Evolutionary conservation across 2,329 filamentous ascomycete species (phyloP), one percentile per base, ranked within the genome.

Genomic region (Mariannaea sp.): DNA sequence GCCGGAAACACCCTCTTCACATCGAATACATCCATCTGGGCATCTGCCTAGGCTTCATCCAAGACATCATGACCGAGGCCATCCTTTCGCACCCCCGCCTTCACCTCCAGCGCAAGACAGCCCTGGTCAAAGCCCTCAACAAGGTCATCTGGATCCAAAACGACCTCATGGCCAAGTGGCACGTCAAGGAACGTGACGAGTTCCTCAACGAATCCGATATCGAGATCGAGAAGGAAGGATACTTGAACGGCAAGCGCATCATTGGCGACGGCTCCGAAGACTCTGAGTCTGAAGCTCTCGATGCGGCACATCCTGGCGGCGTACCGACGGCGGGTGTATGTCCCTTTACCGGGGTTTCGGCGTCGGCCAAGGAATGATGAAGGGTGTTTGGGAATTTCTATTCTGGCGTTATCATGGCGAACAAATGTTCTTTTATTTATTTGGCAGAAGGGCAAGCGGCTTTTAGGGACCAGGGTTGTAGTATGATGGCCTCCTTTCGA

Each of bases 111-210:
- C 81, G 82, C 71, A 92, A 92, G 74, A 85, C 88, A 14, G 86
- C 83, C 17, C 79, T 93, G 4, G 80, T 92, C 40, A 89, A 87
- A 68, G 89, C 90, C 1, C 77, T 93, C 17, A 84, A 84, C 57
- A 93, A 94, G 70, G 85, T 93, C 20, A 86, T 93, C 59, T 93
- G 89, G 89, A 92, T 93, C 61, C 90, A 93, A 72, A 93, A 93
- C 68, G 89, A 93, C 70, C 78, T 93, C 24, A 89, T 93, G 70
- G 87, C 89, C n/a, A 89, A 88, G 70, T 92, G 88, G 86, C 89
- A 91, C 64, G 82, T 89, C 29, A 78, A 81, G 27, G 86, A 89
- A 59, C 85, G 86, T 43, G 81, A 85, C 29, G 87, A 90, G 70
- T 83, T 76, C 59, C 69, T 71, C 1, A 73, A 73, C 13, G 73